Base-by-base conservation (phyloP, 2,329 filamentous ascomycete species). In the Diaporthe citrichinensis region DNA sequence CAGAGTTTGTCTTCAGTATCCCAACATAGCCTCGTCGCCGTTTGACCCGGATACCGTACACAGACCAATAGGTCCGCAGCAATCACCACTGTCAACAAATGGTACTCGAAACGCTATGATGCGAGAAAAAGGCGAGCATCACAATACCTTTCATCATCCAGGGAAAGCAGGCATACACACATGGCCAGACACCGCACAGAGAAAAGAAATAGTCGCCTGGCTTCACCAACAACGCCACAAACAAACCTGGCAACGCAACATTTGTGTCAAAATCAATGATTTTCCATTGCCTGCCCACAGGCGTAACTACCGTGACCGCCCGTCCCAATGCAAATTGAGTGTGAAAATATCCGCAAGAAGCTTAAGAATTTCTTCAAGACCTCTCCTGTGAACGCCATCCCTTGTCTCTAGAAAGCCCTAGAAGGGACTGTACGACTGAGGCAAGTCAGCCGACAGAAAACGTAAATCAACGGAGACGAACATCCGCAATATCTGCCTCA, bases 201-300 rank as follows among this genome's bases (percentile, higher is more conserved):
- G 7, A 17, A 57, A 41, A 36, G n/a, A 41, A 8, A 55, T 0
- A 28, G 31, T 51, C 49, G 31, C 58, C 58, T 44, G 36, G n/a
- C 10, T 36, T 36, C 49, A 55, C 14, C 34, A 53, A 69, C 3
- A 55, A 65, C 36, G 41, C 58, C 58, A 55, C 58, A 36, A 20
- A 49, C 12, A 15, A 46, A 73, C 74, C 53, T 17, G 39, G 61
- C 59, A 57, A 57, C 53, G 57, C 53, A 51, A 39, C n/a, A 28
- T 46, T 28, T 65, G 53, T 74, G 20, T 65, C 31, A 41, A 39
- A 39, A 61, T 44, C 46, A 28, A 57, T 9, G n/a, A 65, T 31
- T 57, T 55, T 57, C 58, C 34, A 57, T 65, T 73, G 36, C 58
- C 71, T 65, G 58, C 58, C 71, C 71, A 55, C 49, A 65, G 61